Evolutionary conservation across 208 protist genomes (phyloP).

Genomic region (Acanthamoeba sp.): DNA sequence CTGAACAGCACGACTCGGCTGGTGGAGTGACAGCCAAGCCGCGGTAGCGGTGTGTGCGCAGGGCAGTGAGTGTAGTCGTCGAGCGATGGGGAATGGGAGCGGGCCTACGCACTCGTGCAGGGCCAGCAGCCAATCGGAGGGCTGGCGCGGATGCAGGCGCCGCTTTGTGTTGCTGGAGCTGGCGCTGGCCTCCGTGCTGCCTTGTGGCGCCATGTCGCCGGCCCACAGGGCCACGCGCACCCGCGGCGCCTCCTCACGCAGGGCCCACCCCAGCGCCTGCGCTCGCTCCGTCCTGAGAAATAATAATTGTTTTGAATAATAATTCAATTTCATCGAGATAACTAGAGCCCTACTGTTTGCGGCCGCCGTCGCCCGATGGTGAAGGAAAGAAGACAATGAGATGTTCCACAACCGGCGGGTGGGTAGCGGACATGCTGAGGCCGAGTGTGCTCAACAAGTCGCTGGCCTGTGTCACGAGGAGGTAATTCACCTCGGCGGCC

Average conservation of each 20-base stretch:
- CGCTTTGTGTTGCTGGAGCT: neutral
- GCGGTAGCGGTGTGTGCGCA: no score
- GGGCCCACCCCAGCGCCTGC: neutral
- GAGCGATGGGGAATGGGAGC: neutral
- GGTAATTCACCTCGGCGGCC: neutral
- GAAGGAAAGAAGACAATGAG: slow-evolving; percentile 20
- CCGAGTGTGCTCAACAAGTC: neutral
- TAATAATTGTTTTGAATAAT: neutral
- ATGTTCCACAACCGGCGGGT: neutral
- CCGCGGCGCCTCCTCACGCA: slow-evolving; percentile 11
- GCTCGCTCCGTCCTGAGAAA: neutral
- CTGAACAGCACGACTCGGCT: slow-evolving; percentile 17
- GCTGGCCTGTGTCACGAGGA: neutral
- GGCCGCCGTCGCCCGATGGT: neutral
- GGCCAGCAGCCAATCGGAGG: neutral
- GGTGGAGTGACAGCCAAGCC: no score
- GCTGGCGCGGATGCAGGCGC: neutral
- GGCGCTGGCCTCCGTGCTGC: no score
- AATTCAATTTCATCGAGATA: neutral
- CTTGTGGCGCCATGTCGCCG: no score
- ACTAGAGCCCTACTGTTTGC: neutral
- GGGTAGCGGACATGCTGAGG: neutral
- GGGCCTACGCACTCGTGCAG: neutral
- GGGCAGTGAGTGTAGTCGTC: no score
- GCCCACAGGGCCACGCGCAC: neutral